Evolutionary conservation across 306 rosid genomes (phyloP), one percentile per base, ranked within the genome.

Genomic region (Fagus crenata): DNA sequence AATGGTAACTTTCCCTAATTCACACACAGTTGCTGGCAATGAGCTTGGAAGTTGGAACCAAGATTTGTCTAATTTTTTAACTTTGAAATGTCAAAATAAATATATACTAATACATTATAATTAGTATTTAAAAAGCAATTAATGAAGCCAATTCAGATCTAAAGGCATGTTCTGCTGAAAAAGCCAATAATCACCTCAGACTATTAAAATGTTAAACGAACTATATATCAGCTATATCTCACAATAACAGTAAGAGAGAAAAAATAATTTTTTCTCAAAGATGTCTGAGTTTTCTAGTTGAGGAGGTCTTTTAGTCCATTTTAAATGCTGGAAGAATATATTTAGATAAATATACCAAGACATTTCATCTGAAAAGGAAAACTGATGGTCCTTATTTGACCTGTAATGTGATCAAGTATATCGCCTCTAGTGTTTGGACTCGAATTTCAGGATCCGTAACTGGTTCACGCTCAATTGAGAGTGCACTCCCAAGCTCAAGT

Each of bases 401-500:
- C 95, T 89, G 97, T 79, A 94, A 86, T 17, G 75, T 43, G 75
- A 94, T 92, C 91, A 92, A 85, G 85, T 94, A 94, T 85, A 92
- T 85, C 54, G 98, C 93, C 84, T 94, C 98, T 85, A 94, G 81
- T 53, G 86, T 90, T 82, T 94, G 95, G 82, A 75, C 82, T 67
- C 95, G 93, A 84, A 94, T 88, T 76, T 92, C 93, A 22, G 93
- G 91, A 86, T 94, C 96, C 37, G 53, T 76, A 80, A 88, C 93
- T 59, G 88, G 83, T 69, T 94, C 98, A 8, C 97, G 96, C 78
- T 94, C 96, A 76, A 94, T 94, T n/a, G 93, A 84, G 55, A 94
- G 98, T 33, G 87, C 98, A 77, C 89, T 86, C 64, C 85, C 89
- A 79, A 94, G 92, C 82, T 94, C 98, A 84, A 88, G 95, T 67